These are phyloP conservation scores for Sphagnum magellanicum DNA, from an alignment of 228 moss, liverwort and hornwort genomes.

Conservation along the genomic window DNA sequence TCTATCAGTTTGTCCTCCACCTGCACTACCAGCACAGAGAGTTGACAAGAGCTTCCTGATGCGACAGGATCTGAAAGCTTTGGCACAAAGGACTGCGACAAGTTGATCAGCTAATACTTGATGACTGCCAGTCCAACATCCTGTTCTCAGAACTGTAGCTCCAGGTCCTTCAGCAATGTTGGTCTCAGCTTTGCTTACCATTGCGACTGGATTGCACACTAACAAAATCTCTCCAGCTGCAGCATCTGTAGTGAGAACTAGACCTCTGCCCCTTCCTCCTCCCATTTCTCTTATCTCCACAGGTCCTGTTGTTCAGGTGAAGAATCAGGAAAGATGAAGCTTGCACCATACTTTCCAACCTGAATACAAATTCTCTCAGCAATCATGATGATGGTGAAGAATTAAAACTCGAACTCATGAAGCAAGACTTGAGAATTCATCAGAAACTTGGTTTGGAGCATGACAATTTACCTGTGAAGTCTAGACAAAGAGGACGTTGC, in stretches of 20 bases:
- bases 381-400: too few relatives aligned
- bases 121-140: conserved; percentile 20
- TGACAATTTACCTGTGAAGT: conserved; percentile 9
- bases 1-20: conserved; percentile 1
- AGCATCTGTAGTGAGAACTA: conserved; percentile 16
- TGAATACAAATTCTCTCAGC: neutral
- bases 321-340: neutral
- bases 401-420: neutral
- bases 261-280: conserved; percentile 2
- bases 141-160: neutral
- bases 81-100: conserved; percentile 1
- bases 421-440: neutral
- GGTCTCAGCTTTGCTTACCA: conserved; percentile 15
- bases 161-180: neutral
- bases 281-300: conserved; percentile 20
- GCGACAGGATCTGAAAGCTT: conserved; percentile 10
- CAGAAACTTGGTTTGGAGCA: neutral
- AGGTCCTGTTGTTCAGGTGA: neutral
- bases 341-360: neutral
- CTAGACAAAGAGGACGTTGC: conserved; percentile 7
- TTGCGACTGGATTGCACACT: conserved; percentile 13
- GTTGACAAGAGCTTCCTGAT: conserved; percentile 14
- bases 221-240: conserved; percentile 10
- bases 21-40: neutral
- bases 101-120: conserved; percentile 14